Conservation (phyloP, 352 stramenopile genomes). For the Phytophthora melonis region DNA sequence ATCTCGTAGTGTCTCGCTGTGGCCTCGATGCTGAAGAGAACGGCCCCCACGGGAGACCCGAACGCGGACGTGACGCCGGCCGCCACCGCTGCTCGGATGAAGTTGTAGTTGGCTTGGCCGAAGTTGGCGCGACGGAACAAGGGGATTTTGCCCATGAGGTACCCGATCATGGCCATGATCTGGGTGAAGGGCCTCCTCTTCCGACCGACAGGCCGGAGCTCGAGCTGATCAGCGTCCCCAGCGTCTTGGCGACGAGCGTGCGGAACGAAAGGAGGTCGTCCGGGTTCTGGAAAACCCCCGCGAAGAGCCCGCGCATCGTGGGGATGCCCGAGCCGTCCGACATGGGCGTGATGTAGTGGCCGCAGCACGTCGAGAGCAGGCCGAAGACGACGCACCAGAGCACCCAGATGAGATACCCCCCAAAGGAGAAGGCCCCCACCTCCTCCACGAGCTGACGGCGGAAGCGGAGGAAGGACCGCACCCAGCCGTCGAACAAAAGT, state of each 20-base stretch:
- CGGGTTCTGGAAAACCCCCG: slow-evolving; percentile 81
- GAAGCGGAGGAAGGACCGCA: slow-evolving; percentile 68
- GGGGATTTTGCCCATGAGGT: slow-evolving; percentile 68
- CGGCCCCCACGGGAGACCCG: slow-evolving; percentile 74
- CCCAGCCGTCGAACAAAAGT: slow-evolving; percentile 73
- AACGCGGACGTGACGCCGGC: slow-evolving; percentile 85
- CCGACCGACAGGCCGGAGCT: slow-evolving; percentile 79
- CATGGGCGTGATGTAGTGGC: slow-evolving; percentile 59
- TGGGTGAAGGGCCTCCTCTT: slow-evolving; percentile 78
- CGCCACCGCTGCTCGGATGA: slow-evolving; percentile 77
- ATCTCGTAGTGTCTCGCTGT: slow-evolving; percentile 88
- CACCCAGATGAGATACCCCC: slow-evolving; percentile 73
- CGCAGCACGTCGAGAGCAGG: slow-evolving; percentile 69
- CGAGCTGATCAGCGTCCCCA: slow-evolving; percentile 74
- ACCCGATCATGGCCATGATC: slow-evolving; percentile 81
- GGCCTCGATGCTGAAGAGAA: slow-evolving; percentile 89
- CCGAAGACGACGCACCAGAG: slow-evolving; percentile 67
- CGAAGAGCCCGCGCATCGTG: slow-evolving; percentile 84
- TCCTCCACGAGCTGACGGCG: slow-evolving; percentile 61
- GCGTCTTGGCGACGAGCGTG: slow-evolving; percentile 75
- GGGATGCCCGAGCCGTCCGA: slow-evolving; percentile 85
- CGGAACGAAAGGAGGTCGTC: slow-evolving; percentile 69
- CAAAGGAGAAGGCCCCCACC: slow-evolving; percentile 60
- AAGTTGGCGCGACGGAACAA: slow-evolving; percentile 81
- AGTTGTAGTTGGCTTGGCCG: slow-evolving; percentile 78